phyloP scores from a whole-genome alignment of 2,329 filamentous ascomycete species.

The Cytospora leucostoma region DNA sequence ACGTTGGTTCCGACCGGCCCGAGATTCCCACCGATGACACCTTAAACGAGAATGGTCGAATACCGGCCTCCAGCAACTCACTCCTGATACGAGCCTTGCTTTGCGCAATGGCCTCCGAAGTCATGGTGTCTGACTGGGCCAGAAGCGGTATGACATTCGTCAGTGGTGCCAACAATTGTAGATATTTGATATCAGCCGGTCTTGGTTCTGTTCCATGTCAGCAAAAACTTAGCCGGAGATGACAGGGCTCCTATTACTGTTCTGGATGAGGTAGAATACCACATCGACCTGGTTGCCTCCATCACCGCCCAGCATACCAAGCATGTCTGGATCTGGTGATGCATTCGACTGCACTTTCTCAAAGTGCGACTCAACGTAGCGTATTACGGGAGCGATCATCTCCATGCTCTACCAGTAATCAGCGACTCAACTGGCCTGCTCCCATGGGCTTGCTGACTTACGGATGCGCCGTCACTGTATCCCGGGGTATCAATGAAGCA shows the following conservation, averaged over 20 bases:
- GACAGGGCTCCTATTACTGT: constrained; percentile 53
- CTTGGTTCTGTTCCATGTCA: constrained; percentile 51
- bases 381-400: constrained; percentile 59
- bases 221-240: background rate
- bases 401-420: constrained; percentile 49
- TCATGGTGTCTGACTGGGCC: constrained; percentile 72
- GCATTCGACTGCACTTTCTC: constrained; percentile 62
- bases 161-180: constrained; percentile 67
- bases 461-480: constrained; percentile 55
- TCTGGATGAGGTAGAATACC: constrained; percentile 77
- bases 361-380: constrained; percentile 74
- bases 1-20: constrained; percentile 36
- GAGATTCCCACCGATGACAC: constrained; percentile 34
- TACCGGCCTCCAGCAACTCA: constrained; percentile 57
- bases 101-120: constrained; percentile 54
- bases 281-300: constrained; percentile 84
- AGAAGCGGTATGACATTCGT: constrained; percentile 87
- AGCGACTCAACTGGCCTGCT: constrained; percentile 12
- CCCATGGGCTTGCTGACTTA: constrained; percentile 38
- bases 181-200: constrained; percentile 68
- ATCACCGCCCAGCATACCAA: constrained; percentile 76
- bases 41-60: constrained; percentile 69
- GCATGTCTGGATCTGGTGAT: constrained; percentile 72
- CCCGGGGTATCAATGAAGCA: constrained; percentile 89
- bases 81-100: constrained; percentile 62